Evolutionary conservation across 805 yeast species (phyloP), one percentile per base, ranked within the genome.

Genomic region (Saturnispora galanensis): DNA sequence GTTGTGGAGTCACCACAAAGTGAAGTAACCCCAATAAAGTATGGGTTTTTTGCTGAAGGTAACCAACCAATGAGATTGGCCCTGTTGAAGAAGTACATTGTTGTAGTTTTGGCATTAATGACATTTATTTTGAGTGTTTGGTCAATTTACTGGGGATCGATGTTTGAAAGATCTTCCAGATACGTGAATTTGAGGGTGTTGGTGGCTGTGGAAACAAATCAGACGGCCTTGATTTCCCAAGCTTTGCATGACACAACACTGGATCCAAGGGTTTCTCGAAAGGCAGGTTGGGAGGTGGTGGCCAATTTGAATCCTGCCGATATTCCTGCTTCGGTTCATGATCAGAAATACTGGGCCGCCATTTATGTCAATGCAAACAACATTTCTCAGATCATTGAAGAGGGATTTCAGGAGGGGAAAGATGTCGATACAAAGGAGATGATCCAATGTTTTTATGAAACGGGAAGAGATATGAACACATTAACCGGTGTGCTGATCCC

Each of bases 291-390:
- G 76, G 50, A 50, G 5, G 43, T 69, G 16, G 56, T 48, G 39
- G 56, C 65, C n/a, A 46, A 39, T 41, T 48, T 54, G 30, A 39
- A 41, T 4, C 63, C 58, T 31, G 66, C 66, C 8, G 72, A 73
- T 50, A 56, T 79, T 16, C 31, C 58, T 34, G 53, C 69, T 31
- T 61, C 62, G 43, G 69, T 83, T 4, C 76, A 73, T 52, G 72
- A 71, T 42, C 75, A 79, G 57, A 54, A 71, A 15, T 80, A 70
- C 53, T 84, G 90, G 93, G 70, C 74, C 18, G 73, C 81, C 0
- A 62, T 81, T 31, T 73, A 76, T 49, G 74, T 82, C 31, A 53
- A 57, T 15, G 60, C 68, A 11, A 71, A 75, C 52, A 38, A 53
- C 38, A 55, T 49, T 6, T 76, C 82, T 0, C 67, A 78, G 4